These are phyloP conservation scores for Neocatenulostroma microsporum DNA, from an alignment of 2,329 filamentous ascomycete genomes.

Conservation along the genomic window DNA sequence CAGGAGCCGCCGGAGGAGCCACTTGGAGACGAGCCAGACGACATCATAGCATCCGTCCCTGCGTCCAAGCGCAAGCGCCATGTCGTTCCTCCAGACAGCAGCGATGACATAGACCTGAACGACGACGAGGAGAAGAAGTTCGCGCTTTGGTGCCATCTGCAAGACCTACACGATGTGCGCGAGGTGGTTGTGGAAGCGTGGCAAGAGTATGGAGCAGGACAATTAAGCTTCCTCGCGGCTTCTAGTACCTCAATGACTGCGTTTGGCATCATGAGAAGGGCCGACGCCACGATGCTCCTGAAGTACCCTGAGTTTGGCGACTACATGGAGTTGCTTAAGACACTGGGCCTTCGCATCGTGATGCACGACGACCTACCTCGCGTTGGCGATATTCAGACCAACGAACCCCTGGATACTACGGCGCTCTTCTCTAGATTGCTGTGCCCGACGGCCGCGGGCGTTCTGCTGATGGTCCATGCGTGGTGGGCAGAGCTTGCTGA, in stretches of 20 bases:
- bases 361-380: background rate
- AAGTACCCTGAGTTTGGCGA: background rate
- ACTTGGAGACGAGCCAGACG: too few species aligned
- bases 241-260: background rate
- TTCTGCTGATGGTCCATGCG: background rate
- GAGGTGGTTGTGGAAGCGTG: background rate
- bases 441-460: background rate
- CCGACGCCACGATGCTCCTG: background rate
- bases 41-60: too few species aligned
- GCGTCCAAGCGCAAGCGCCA: too few species aligned
- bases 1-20: background rate
- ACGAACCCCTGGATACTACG: background rate
- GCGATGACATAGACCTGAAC: background rate
- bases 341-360: background rate
- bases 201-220: background rate
- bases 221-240: background rate
- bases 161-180: background rate
- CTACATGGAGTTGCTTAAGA: background rate
- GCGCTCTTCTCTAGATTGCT: background rate
- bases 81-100: too few species aligned
- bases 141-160: background rate
- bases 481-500: background rate
- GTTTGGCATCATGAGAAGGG: background rate
- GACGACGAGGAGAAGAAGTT: background rate
- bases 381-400: background rate